Evolutionary conservation across 768 basidiomycete genomes (phyloP).

Genomic region (Trametes gibbosa): DNA sequence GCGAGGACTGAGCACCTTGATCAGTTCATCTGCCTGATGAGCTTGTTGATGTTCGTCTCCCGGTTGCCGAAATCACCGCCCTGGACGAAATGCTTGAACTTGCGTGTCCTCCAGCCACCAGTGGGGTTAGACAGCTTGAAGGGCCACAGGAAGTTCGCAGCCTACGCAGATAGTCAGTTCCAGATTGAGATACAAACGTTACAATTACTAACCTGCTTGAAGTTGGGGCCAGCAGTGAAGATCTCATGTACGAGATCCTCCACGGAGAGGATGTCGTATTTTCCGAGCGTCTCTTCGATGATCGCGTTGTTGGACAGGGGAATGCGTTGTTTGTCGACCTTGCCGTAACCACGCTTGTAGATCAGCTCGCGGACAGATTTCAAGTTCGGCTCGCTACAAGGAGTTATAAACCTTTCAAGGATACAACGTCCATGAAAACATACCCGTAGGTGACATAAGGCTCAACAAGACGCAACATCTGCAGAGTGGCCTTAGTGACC

Average conservation of each 20-base stretch:
- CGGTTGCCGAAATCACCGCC: constrained; percentile 98
- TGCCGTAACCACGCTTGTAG: constrained; percentile 99
- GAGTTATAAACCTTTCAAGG: not conserved
- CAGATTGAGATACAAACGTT: not conserved
- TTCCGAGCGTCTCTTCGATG: constrained; percentile 88
- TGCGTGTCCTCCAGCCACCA: constrained; percentile 96
- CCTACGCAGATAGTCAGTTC: constrained; percentile 39
- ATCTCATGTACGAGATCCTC: constrained; percentile 99
- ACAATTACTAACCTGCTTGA: constrained; percentile 79
- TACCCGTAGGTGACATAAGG: constrained; percentile 98
- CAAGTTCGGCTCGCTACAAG: constrained; percentile 83
- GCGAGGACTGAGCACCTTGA: constrained; percentile 6
- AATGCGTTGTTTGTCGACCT: constrained; percentile 96
- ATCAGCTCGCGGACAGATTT: constrained; percentile 95
- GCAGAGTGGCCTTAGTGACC: constrained; percentile 92
- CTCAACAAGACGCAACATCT: constrained; percentile 97
- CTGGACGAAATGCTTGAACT: constrained; percentile 96
- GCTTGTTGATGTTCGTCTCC: constrained; percentile 95
- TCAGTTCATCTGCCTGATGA: constrained; percentile 93
- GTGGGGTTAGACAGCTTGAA: constrained; percentile 99
- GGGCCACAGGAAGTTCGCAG: constrained; percentile 97
- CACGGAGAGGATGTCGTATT: constrained; percentile 93
- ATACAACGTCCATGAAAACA: constrained; percentile 25
- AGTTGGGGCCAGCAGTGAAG: constrained; percentile 92
- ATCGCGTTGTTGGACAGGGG: constrained; percentile 91